Evolutionary conservation across 345 rosid genomes (phyloP), one percentile per base, ranked within the genome.

Genomic region (Gossypium longicalyx): DNA sequence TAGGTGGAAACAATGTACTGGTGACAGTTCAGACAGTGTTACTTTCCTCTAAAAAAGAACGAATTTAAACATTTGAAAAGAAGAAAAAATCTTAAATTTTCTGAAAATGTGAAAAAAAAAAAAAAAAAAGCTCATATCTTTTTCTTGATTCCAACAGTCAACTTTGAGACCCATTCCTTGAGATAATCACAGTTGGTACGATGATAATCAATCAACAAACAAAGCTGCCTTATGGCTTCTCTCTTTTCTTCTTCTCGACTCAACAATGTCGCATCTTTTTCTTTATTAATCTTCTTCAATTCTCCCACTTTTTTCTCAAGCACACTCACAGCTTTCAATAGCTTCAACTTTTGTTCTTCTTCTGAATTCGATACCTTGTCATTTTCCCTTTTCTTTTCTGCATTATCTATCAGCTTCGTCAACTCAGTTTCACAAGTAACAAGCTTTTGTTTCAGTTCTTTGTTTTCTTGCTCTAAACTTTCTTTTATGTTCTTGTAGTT

Each of bases 171-270:
- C 43, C 77, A 63, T 70, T 83, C 87, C 82, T 82, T 86, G 59
- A 93, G 89, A 80, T 85, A 59, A 60, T 89, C 83, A 16, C 85
- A 86, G 34, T 91, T 85, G 20, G 80, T 65, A 9, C 89, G 87
- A 69, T 95, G 97, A 76, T 89, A 91, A 29, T 95, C 99, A 25
- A 81, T 89, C 89, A 87, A 84, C 72, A 91, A 1, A 74, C 99
- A 95, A 17, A 90, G 87, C 79, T 90, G 91, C 79, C 89, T 86
- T 73, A 90, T 90, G 59, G 89, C 92, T 79, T 90, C 95, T 76
- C 87, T 86, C 80, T 90, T 96, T 85, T 90, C 91, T 69, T 91
- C 97, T 7, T 86, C 93, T 25, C 86, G 85, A 75, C 76, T 70
- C 82, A 77, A 62, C 82, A 86, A 41, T 11, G 59, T 79, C 10